phyloP scores from a whole-genome alignment of 225 moss, liverwort and hornwort genomes.

The Neckera pumila region DNA sequence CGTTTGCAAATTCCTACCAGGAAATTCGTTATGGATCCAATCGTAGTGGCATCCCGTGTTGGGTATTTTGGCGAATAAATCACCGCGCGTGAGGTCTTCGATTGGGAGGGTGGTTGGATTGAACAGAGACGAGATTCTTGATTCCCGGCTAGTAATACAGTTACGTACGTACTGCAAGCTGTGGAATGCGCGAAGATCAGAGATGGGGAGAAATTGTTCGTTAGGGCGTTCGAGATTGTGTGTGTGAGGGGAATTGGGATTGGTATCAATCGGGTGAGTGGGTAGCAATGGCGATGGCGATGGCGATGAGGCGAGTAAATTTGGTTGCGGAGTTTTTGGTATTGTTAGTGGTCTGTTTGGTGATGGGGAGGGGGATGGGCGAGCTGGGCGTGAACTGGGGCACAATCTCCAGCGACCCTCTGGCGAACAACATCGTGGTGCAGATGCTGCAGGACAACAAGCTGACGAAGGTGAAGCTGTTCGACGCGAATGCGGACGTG shows the following conservation, averaged over 20 bases:
- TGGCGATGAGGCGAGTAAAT: background rate
- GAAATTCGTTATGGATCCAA: background rate
- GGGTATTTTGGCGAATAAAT: background rate
- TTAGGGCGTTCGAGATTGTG: background rate
- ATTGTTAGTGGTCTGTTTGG: background rate
- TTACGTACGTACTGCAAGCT: background rate
- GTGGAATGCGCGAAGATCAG: background rate
- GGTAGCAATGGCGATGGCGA: background rate
- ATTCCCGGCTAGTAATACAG: background rate
- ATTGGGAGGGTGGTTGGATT: background rate
- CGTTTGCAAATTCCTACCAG: background rate
- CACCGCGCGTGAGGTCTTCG: background rate
- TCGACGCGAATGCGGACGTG: slow-evolving; percentile 59
- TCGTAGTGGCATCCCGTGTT: too few species aligned
- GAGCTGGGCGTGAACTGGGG: slow-evolving; percentile 89
- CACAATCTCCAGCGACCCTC: slow-evolving; percentile 61
- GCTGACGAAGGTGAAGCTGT: slow-evolving; percentile 72
- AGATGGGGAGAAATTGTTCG: background rate
- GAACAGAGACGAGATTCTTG: background rate
- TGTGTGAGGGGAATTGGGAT: background rate
- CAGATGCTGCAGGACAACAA: slow-evolving; percentile 55
- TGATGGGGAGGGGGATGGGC: background rate
- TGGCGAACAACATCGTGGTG: slow-evolving; percentile 55
- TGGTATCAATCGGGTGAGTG: background rate
- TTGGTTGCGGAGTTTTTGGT: background rate